Evolutionary conservation across 1,139 yeast species (phyloP).

Genomic region (Lodderomyces metapsilosis): DNA sequence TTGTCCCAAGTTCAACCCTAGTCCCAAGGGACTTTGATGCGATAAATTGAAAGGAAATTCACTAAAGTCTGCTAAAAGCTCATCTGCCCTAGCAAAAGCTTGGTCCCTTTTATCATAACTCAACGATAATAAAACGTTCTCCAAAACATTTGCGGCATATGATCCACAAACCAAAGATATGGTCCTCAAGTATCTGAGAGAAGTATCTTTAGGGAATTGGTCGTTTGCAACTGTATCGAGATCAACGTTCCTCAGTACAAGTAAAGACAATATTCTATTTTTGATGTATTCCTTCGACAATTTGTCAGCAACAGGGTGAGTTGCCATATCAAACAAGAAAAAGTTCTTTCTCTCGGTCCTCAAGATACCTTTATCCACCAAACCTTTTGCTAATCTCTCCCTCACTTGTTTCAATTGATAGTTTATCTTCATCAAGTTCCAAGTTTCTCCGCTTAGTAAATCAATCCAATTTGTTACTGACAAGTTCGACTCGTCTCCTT

Average conservation of each 20-base stretch:
- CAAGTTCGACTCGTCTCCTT: slow-evolving; percentile 73
- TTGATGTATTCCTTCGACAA: slow-evolving; percentile 78
- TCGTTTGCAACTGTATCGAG: slow-evolving; percentile 49
- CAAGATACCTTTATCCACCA: slow-evolving; percentile 96
- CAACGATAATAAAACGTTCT: slow-evolving; percentile 76
- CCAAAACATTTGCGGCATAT: slow-evolving; percentile 94
- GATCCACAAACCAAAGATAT: slow-evolving; percentile 84
- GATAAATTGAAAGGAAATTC: slow-evolving; percentile 78
- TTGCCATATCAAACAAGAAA: slow-evolving; percentile 95
- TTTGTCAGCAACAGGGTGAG: slow-evolving; percentile 91
- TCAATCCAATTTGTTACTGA: slow-evolving; percentile 94
- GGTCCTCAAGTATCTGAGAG: slow-evolving; percentile 73
- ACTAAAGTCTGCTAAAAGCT: slow-evolving; percentile 74
- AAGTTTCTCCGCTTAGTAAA: slow-evolving; percentile 89
- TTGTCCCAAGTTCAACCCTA: slow-evolving; percentile 73
- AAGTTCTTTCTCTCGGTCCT: slow-evolving; percentile 95
- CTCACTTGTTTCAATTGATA: slow-evolving; percentile 96
- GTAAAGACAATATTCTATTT: slow-evolving; percentile 65
- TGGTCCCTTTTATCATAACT: slow-evolving; percentile 90
- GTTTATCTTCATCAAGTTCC: slow-evolving; percentile 93
- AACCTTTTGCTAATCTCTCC: slow-evolving; percentile 92
- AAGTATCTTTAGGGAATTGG: slow-evolving; percentile 67
- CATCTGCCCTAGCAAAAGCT: slow-evolving; percentile 93
- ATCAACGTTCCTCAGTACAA: slow-evolving; percentile 68
- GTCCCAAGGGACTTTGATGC: slow-evolving; percentile 58